phyloP scores from a whole-genome alignment of 148 eudicot species.

The Silene uniflora region DNA sequence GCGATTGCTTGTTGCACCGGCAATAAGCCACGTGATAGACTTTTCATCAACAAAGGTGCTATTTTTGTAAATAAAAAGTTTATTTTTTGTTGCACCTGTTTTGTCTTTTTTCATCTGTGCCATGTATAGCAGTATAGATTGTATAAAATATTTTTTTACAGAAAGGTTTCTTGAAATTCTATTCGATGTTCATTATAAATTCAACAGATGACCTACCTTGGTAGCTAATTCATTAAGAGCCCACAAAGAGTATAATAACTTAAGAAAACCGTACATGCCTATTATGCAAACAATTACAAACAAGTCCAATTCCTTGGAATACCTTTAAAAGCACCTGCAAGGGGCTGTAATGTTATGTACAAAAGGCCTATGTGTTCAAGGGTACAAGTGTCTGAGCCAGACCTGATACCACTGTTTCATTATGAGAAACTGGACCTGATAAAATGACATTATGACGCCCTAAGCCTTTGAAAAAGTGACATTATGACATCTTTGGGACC shows the following conservation, averaged over 20 bases:
- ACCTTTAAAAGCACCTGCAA: not conserved
- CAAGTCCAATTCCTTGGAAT: not conserved
- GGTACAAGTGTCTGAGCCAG: conserved; percentile 5
- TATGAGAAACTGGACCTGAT: not conserved
- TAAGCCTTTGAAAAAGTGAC: not conserved
- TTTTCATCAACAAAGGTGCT: conserved; percentile 75
- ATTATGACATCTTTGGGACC: not conserved
- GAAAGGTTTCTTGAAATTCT: not conserved
- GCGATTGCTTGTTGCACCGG: conserved; percentile 89
- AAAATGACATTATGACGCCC: not conserved
- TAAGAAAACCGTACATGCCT: too few species aligned
- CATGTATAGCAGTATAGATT: too few species aligned
- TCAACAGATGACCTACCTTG: too few species aligned
- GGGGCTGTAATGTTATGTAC: not conserved
- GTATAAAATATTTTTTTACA: not conserved
- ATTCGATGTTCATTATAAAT: not conserved
- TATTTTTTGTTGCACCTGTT: too few species aligned
- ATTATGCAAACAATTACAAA: not conserved
- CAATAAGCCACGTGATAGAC: conserved; percentile 74
- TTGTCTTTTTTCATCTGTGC: not conserved
- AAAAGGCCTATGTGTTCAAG: not conserved
- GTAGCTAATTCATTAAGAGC: too few species aligned
- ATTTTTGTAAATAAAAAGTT: not conserved
- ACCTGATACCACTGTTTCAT: not conserved
- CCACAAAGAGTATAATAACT: too few species aligned